Evolutionary conservation across 148 eudicot species (phyloP), one percentile per base, ranked within the genome.

Genomic region (Pharnaceum exiguum): DNA sequence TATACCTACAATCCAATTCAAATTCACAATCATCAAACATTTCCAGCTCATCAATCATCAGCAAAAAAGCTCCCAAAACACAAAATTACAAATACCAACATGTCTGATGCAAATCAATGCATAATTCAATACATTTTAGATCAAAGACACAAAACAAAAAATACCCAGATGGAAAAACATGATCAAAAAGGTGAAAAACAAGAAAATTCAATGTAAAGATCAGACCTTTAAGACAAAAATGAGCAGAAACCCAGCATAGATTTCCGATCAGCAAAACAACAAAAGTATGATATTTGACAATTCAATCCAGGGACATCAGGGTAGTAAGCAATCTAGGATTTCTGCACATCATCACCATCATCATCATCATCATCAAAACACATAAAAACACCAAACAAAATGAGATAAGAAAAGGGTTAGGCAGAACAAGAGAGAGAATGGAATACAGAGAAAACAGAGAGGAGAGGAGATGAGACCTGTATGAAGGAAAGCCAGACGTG

Each of bases 241-340:
- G 60, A 74, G 67, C 61, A 69, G 68, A 79, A n/a, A 62, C 60
- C 65, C 73, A 77, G 67, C 42, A 45, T 40, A 67, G 42, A 77
- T 70, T 45, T 72, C 56, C 31, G 73, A 81, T 75, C 78, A 72
- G n/a, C n/a, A n/a, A n/a, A n/a, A n/a, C n/a, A 74, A 65, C 33
- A 65, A 21, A 77, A 49, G 55, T 65, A 73, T 73, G 71, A 6
- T 63, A 62, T 60, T 60, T 53, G 36, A 36, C 51, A 74, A 74
- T 58, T 67, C 60, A 79, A 82, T 71, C 59, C 55, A 73, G 63
- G 72, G 71, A 73, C 79, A 84, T 71, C 69, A 69, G 83, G 35
- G 46, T 46, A 46, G 10, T 21, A 52, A 22, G 51, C 76, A 68
- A 73, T 76, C 71, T 54, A 33, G 61, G 61, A 63, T 70, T 50